A percentile compares a stretch with the other conserved stretches of the same genome.
Evolutionary conservation across 768 basidiomycete species (phyloP).

Genomic region (Kwoniella sp.): DNA sequence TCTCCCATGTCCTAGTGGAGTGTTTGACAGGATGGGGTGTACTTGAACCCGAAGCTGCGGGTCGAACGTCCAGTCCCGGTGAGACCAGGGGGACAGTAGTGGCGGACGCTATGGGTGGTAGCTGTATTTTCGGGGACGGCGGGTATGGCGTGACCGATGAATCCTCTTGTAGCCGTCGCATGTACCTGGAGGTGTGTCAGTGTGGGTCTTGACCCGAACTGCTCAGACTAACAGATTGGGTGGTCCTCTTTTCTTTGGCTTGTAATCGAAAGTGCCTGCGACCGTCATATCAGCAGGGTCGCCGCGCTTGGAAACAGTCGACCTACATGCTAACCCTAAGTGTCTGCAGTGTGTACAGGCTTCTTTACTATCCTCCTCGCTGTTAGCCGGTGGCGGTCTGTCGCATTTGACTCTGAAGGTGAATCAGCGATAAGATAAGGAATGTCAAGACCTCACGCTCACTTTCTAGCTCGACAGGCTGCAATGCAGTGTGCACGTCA

Average conservation of each 20-base stretch:
- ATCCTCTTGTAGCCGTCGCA: slow-evolving; percentile 17
- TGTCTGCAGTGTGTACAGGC: slow-evolving; percentile 28
- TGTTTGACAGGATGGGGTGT: no score
- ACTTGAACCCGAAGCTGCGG: no score
- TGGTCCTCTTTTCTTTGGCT: slow-evolving; percentile 88
- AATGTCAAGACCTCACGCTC: slow-evolving; percentile 3
- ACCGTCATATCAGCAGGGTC: neutral
- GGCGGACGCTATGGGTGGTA: no score
- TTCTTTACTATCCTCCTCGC: slow-evolving; percentile 4
- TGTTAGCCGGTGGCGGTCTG: slow-evolving; percentile 26
- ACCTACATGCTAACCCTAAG: slow-evolving; percentile 26
- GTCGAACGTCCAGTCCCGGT: no score
- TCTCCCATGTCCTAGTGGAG: no score
- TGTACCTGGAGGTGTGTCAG: slow-evolving; percentile 24
- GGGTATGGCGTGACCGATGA: no score
- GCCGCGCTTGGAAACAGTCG: neutral
- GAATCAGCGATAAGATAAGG: neutral
- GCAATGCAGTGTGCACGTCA: neutral
- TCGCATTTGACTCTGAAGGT: slow-evolving; percentile 40
- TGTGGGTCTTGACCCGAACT: slow-evolving; percentile 1
- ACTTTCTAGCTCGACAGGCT: slow-evolving; percentile 47
- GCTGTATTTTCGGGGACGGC: no score
- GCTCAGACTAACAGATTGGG: slow-evolving; percentile 66
- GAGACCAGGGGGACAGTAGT: no score
- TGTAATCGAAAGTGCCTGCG: slow-evolving; percentile 75